phyloP scores from a whole-genome alignment of 768 basidiomycete genomes.

The Lactarius indigo region DNA sequence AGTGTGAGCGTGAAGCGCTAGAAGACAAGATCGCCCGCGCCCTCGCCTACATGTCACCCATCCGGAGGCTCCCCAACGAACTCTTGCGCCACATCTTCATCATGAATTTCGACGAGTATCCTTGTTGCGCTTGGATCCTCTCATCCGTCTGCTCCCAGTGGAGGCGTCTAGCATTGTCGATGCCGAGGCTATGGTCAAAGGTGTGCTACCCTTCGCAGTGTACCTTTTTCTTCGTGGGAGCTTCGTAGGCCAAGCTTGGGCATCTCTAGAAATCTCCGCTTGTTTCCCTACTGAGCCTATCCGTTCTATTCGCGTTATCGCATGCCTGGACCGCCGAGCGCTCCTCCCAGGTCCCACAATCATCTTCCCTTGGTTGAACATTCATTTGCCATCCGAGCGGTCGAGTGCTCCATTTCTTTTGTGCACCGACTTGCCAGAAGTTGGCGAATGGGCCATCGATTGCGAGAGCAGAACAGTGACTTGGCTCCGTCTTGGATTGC shows the following conservation, averaged over 20 bases:
- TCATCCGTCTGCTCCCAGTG: constrained; percentile 65
- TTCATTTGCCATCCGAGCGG: constrained; percentile 8
- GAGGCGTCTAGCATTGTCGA: constrained; percentile 60
- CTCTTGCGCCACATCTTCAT: constrained; percentile 71
- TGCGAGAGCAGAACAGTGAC: constrained; percentile 13
- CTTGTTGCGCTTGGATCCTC: constrained; percentile 75
- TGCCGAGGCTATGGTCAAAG: constrained; percentile 76
- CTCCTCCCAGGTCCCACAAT: constrained; percentile 4
- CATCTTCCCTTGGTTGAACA: not conserved
- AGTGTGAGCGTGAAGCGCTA: constrained; percentile 44
- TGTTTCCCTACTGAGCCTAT: constrained; percentile 13
- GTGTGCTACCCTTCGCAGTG: constrained; percentile 38
- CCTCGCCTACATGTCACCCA: constrained; percentile 67
- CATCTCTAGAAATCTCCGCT: constrained; percentile 18
- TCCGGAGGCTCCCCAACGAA: constrained; percentile 67
- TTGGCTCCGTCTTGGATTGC: constrained; percentile 2
- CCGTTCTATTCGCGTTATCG: constrained; percentile 20
- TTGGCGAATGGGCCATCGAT: constrained; percentile 8
- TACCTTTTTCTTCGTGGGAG: constrained; percentile 25
- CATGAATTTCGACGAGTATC: constrained; percentile 62
- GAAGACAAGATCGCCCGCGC: constrained; percentile 48
- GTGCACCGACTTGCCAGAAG: constrained; percentile 17
- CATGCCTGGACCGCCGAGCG: constrained; percentile 4
- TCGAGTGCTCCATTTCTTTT: constrained; percentile 10
- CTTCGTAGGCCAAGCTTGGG: constrained; percentile 11